Base-by-base conservation (phyloP, 129 eudicot genomes). In the Solidago caesia region DNA sequence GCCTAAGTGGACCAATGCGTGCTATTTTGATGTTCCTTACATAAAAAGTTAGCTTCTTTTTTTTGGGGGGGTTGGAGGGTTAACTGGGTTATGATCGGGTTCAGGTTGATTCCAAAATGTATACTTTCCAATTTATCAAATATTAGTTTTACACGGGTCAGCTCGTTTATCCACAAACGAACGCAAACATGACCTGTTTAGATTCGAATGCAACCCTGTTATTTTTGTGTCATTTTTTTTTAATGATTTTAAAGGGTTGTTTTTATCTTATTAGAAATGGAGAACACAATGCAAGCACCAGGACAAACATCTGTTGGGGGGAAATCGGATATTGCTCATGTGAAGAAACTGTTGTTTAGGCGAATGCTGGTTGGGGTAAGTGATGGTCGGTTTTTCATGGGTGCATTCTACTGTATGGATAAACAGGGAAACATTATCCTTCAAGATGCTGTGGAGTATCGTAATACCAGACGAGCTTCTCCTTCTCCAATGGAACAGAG, bases 401-500 rank as follows among this genome's bases (percentile, higher is more conserved):
- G 98, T 9, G 75, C 81, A 21, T 92, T 92, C 79, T 88, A 87
- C 75, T 92, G 96, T 73, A 75, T 89, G 56, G 98, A 92, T 78
- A 92, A 92, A 67, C 98, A 89, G 83, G 98, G 98, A 53, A 92
- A 89, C 87, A 87, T 89, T 6, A 85, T 92, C 64, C 89, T 92
- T 62, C 96, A 92, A 85, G 98, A 92, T 83, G 88, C 92, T 2
- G 78, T 92, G 5, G 98, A 92, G 78, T 87, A 85, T 82, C 95
- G 95, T 7, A 89, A 89, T 79, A 84, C 92, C 12, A 84, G 95
- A 76, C 80, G 83, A 58, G 67, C 88, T 43, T 81, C 89, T 52
- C 95, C 96, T 81, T 85, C 98, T 11, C 90, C 95, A 39, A 84
- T 84, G 96, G 98, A 92, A 73, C 96, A 89, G 21, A 81, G 96